Evolutionary conservation across 495 filamentous ascomycete species (phyloP), one percentile per base, ranked within the genome.

Genomic region (Hypoxylon lenormandii): DNA sequence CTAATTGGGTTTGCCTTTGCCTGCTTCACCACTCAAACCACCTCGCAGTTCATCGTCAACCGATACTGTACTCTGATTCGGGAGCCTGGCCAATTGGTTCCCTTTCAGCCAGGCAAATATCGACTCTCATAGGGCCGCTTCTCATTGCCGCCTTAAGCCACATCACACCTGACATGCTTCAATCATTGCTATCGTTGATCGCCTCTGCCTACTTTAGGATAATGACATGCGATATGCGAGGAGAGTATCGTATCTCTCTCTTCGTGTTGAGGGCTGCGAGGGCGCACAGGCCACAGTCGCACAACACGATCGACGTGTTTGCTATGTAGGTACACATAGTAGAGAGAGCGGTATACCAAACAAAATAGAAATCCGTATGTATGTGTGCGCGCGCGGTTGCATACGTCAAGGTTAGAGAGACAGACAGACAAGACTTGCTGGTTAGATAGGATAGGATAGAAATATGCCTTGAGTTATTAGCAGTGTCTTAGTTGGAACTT

Each of bases 101-200:
- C 59, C 19, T 66, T 66, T 69, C 69, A 72, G 57, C 63, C 63
- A 72, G 30, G 59, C 38, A 42, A 15, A 58, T 45, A 38, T 57
- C 36, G 13, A 38, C 38, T 56, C 62, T 67, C 18, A 71, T 70
- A 67, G 58, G 70, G 40, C 62, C 70, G 50, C 62, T 72, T 68
- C 43, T 64, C 57, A 18, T 70, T 60, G 70, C 63, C 60, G 73
- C 73, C 70, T 47, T 73, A 65, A 74, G 66, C 73, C 59, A 72
- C 69, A 48, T 64, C 64, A 63, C 62, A 69, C 65, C 61, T 72
- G 43, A 19, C 48, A 70, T 58, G 57, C 43, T 52, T 70, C 43
- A 46, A 65, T 65, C 60, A 65, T 65, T 40, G 54, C 30, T 52
- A 66, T 62, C 68, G 45, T 55, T 45, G 62, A 71, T 71, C 68